A percentile compares a stretch with the other conserved stretches of the same genome.
These are phyloP conservation scores for Albifimbria verrucaria DNA, from an alignment of 2,329 filamentous ascomycete species.

Conservation along the genomic window DNA sequence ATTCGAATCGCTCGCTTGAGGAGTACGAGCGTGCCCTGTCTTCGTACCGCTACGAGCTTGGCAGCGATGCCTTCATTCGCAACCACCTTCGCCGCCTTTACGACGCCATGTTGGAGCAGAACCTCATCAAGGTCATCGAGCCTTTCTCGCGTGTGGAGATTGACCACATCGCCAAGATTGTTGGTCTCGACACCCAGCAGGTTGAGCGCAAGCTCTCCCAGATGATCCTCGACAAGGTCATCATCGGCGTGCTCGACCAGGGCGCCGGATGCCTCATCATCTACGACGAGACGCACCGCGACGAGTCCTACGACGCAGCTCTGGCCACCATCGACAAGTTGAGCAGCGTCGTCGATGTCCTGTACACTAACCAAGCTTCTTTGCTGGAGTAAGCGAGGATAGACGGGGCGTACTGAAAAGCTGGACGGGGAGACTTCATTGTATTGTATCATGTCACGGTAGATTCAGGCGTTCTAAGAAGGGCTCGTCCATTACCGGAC, in stretches of 20 bases:
- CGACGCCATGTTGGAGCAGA: constrained; percentile 98
- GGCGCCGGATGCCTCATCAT: constrained; percentile 97
- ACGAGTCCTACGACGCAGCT: constrained; percentile 91
- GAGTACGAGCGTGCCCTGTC: constrained; percentile 94
- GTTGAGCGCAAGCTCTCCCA: constrained; percentile 97
- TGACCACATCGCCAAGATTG: constrained; percentile 94
- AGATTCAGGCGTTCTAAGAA: constrained; percentile 27
- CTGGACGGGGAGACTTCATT: constrained; percentile 10
- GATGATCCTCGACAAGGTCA: constrained; percentile 99
- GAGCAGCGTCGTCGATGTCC: constrained; percentile 92
- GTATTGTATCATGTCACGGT: constrained; percentile 27
- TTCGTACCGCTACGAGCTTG: constrained; percentile 88
- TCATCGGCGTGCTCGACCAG: constrained; percentile 95
- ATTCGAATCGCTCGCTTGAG: constrained; percentile 91
- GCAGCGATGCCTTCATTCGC: constrained; percentile 91
- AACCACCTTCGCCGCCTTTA: constrained; percentile 95
- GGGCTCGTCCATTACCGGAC: constrained; percentile 13
- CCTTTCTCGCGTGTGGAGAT: constrained; percentile 97
- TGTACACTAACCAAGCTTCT: constrained; percentile 97
- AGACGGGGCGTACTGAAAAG: constrained; percentile 2
- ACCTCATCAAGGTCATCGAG: constrained; percentile 99
- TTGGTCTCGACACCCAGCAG: constrained; percentile 91
- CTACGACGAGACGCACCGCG: constrained; percentile 90
- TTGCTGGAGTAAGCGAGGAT: constrained; percentile 71
- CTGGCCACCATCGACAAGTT: constrained; percentile 95